These are phyloP conservation scores for Colletotrichum aenigma DNA, from an alignment of 2,329 filamentous ascomycete species.

Conservation along the genomic window DNA sequence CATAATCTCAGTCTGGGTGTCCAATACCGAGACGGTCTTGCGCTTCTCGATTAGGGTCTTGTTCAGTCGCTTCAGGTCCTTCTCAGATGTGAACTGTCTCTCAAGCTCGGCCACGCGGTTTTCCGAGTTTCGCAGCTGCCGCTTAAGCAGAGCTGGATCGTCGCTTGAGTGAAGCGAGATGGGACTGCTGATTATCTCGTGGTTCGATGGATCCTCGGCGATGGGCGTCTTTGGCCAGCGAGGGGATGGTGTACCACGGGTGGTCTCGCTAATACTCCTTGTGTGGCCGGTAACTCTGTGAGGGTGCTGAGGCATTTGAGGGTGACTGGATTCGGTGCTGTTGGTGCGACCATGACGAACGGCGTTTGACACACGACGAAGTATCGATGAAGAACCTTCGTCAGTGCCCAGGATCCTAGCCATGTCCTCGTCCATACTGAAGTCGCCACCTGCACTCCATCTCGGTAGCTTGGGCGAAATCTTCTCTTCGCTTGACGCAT, in stretches of 20 bases:
- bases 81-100: constrained; percentile 71
- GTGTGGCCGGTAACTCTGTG: constrained; percentile 47
- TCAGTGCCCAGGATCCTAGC: constrained; percentile 83
- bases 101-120: constrained; percentile 87
- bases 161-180: constrained; percentile 66
- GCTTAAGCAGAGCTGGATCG: constrained; percentile 71
- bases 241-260: constrained; percentile 65
- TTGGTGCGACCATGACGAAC: constrained; percentile 91
- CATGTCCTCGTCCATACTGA: constrained; percentile 96
- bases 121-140: constrained; percentile 80
- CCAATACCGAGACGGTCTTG: constrained; percentile 92
- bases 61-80: constrained; percentile 76
- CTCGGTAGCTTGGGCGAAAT: constrained; percentile 71
- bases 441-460: constrained; percentile 82
- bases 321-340: constrained; percentile 67
- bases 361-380: constrained; percentile 90
- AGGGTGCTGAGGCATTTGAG: constrained; percentile 10
- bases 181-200: constrained; percentile 72
- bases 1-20: constrained; percentile 94
- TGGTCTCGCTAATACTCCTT: constrained; percentile 71
- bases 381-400: constrained; percentile 77
- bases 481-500: constrained; percentile 46
- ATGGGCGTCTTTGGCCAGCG: constrained; percentile 74
- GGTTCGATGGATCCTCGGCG: constrained; percentile 49
- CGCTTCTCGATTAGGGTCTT: constrained; percentile 90